Conservation (phyloP, 1,284 basidiomycete species). For the Termitomyces sp. region DNA sequence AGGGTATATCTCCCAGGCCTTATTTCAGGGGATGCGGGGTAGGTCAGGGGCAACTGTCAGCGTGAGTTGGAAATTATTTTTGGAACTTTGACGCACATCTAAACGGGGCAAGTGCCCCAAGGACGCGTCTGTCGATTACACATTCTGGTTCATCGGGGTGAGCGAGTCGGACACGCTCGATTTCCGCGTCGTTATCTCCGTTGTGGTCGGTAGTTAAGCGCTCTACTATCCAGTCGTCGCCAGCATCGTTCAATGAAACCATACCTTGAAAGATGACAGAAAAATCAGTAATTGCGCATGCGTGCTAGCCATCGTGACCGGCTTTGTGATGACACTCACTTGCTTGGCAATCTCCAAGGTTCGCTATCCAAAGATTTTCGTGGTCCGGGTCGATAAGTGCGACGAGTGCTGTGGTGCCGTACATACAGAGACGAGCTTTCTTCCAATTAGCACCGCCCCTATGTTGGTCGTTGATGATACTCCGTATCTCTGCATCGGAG, state of each 20-base stretch:
- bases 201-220: slow-evolving; percentile 59
- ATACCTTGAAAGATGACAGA: slow-evolving; percentile 37
- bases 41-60: slow-evolving; percentile 9
- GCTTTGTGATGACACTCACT: slow-evolving; percentile 34
- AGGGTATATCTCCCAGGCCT: slow-evolving; percentile 68
- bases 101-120: slow-evolving; percentile 67
- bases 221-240: slow-evolving; percentile 48
- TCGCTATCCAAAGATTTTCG: slow-evolving; percentile 66
- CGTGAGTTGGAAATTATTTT: background rate
- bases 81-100: slow-evolving; percentile 44
- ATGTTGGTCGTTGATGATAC: slow-evolving; percentile 58
- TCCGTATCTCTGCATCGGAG: slow-evolving; percentile 49
- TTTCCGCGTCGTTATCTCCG: slow-evolving; percentile 54
- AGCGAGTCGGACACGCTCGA: slow-evolving; percentile 50
- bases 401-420: slow-evolving; percentile 67
- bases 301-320: background rate
- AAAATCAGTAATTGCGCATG: slow-evolving; percentile 2
- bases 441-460: slow-evolving; percentile 54
- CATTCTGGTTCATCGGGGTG: slow-evolving; percentile 64
- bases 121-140: slow-evolving; percentile 55
- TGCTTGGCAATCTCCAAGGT: slow-evolving; percentile 69
- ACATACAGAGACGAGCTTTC: slow-evolving; percentile 64
- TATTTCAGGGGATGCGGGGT: slow-evolving; percentile 10
- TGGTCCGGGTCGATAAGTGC: slow-evolving; percentile 62
- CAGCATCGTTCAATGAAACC: slow-evolving; percentile 38